Percentiles rank a stretch among this genome's conserved stretches.
Evolutionary conservation across 768 basidiomycete species (phyloP).

Genomic region (Rhodocollybia butyracea): DNA sequence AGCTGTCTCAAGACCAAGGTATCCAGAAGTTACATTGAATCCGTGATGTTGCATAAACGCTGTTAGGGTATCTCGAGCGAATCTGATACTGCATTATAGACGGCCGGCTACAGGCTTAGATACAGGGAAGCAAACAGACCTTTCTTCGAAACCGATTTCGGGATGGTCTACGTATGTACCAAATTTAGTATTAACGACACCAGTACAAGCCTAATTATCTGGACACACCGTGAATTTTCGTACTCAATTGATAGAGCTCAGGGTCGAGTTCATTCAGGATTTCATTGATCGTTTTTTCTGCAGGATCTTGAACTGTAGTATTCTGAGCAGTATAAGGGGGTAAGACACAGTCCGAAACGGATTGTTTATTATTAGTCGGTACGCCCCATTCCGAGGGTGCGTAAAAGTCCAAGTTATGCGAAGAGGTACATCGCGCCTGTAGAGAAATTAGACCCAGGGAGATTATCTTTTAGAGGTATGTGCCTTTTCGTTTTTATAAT

Average conservation of each 20-base stretch:
- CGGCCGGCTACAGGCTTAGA: slow-evolving; percentile 6
- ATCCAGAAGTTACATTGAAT: slow-evolving; percentile 68
- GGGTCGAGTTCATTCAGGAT: slow-evolving; percentile 48
- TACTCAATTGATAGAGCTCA: slow-evolving; percentile 59
- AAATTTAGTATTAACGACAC: slow-evolving; percentile 1
- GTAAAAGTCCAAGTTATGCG: slow-evolving; percentile 41
- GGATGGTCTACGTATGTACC: slow-evolving; percentile 48
- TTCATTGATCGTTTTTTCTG: slow-evolving; percentile 44
- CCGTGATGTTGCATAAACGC: slow-evolving; percentile 65
- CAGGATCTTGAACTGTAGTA: slow-evolving; percentile 1
- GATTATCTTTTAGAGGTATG: too few species aligned
- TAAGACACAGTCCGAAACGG: slow-evolving; percentile 9
- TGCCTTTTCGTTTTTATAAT: too few species aligned
- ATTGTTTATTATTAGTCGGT: slow-evolving; percentile 17
- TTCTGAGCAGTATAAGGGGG: slow-evolving; percentile 7
- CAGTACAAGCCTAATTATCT: not conserved
- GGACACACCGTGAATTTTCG: slow-evolving; percentile 66
- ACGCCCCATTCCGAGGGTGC: slow-evolving; percentile 23
- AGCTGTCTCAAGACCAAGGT: slow-evolving; percentile 70
- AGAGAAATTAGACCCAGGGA: slow-evolving; percentile 9
- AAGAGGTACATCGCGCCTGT: slow-evolving; percentile 35
- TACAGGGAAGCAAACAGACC: slow-evolving; percentile 24
- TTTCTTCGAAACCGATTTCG: slow-evolving; percentile 64
- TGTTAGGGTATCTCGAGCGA: slow-evolving; percentile 69
- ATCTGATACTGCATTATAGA: slow-evolving; percentile 34